Percentiles rank a stretch among this genome's conserved stretches.
phyloP scores from a whole-genome alignment of 1,284 basidiomycete genomes.

The Tylopilus sp. region DNA sequence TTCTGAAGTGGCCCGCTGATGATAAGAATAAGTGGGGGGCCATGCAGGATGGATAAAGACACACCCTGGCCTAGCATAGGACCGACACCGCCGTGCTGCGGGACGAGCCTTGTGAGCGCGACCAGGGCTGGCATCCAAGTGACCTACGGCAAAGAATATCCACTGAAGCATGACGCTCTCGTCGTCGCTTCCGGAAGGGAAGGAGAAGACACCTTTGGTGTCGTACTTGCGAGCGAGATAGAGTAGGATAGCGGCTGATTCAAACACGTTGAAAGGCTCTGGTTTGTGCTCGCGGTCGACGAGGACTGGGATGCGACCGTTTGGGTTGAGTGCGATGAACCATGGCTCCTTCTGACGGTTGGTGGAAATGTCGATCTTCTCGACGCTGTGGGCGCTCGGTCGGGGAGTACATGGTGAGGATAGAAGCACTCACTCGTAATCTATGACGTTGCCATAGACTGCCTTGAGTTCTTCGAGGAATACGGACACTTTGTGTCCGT shows the following conservation, averaged over 20 bases:
- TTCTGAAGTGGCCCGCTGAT: conserved; percentile 37
- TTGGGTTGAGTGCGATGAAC: conserved; percentile 56
- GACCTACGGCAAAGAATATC: conserved; percentile 59
- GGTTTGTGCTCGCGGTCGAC: conserved; percentile 39
- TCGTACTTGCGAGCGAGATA: conserved; percentile 57
- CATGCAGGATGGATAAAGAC: neutral
- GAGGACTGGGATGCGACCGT: conserved; percentile 59
- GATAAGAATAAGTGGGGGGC: neutral
- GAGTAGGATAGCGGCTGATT: conserved; percentile 55
- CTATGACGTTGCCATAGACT: conserved; percentile 45
- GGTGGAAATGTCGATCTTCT: conserved; percentile 48
- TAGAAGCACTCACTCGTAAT: conserved; percentile 50
- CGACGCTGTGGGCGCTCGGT: conserved; percentile 34
- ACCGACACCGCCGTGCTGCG: conserved; percentile 38
- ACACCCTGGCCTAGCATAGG: conserved; percentile 47
- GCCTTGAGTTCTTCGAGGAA: conserved; percentile 69
- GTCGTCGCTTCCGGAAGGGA: conserved; percentile 40
- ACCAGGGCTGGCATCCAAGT: neutral
- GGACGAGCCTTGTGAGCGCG: neutral
- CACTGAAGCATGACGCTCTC: conserved; percentile 58
- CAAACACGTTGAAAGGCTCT: conserved; percentile 51
- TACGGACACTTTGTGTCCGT: conserved; percentile 62
- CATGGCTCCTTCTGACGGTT: conserved; percentile 51
- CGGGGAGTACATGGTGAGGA: neutral
- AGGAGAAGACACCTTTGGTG: conserved; percentile 49